A percentile compares a stretch with the other conserved stretches of the same genome.
phyloP scores from a whole-genome alignment of 441 rosid species.

The Metrosideros polymorpha region DNA sequence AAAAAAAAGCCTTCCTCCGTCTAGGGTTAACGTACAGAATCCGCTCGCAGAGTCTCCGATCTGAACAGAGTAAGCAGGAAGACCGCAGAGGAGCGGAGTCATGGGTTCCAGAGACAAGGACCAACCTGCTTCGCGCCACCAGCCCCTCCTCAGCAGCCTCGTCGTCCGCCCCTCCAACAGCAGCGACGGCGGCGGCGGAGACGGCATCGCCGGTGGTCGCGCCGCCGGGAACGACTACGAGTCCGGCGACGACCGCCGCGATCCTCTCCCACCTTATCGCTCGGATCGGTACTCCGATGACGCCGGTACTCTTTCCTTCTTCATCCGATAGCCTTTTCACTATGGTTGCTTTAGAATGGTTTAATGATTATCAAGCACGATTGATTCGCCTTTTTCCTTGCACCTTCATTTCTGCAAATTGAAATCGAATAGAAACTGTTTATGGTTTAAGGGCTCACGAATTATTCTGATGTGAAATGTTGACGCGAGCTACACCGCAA shows the following conservation, averaged over 20 bases:
- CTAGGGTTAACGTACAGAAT: constrained; percentile 20
- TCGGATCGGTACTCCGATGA: constrained; percentile 50
- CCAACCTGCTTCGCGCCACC: constrained; percentile 50
- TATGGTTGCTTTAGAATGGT: neutral
- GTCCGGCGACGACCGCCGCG: constrained; percentile 65
- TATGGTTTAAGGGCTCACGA: neutral
- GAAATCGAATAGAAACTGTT: neutral
- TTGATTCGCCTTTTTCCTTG: neutral
- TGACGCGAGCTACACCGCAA: neutral
- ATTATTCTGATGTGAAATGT: neutral
- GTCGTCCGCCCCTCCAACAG: constrained; percentile 66
- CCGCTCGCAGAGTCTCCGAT: neutral
- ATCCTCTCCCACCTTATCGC: constrained; percentile 43
- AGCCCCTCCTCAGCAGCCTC: constrained; percentile 79
- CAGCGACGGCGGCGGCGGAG: constrained; percentile 32
- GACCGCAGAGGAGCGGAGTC: constrained; percentile 5
- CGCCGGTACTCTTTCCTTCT: constrained; percentile 35
- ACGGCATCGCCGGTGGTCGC: constrained; percentile 10
- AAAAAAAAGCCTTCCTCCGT: neutral
- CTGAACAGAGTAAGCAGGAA: neutral
- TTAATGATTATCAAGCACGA: neutral
- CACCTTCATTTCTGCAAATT: neutral
- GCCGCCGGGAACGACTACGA: constrained; percentile 44
- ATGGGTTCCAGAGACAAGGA: constrained; percentile 73
- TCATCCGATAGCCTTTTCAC: neutral